Evolutionary conservation across 257 asterid genomes (phyloP).

Genomic region (Gentiana macrophylla): DNA sequence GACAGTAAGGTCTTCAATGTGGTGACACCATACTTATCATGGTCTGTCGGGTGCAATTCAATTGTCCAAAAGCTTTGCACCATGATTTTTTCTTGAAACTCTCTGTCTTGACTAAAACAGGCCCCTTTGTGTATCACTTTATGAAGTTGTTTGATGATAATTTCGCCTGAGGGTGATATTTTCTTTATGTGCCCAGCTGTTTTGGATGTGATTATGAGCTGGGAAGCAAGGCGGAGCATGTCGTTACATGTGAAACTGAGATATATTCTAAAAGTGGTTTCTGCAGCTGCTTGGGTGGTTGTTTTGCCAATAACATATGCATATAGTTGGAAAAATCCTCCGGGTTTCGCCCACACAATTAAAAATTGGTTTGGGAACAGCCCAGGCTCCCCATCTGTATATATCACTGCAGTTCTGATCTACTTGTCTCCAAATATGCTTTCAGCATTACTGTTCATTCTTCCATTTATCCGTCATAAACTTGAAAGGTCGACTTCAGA

Average conservation of each 20-base stretch:
- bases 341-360: constrained; percentile 67
- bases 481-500: constrained; percentile 89
- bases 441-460: constrained; percentile 62
- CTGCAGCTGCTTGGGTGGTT: constrained; percentile 84
- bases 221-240: constrained; percentile 87
- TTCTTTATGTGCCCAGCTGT: constrained; percentile 46
- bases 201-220: constrained; percentile 68
- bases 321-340: constrained; percentile 67
- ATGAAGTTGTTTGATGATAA: neutral
- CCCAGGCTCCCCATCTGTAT: constrained; percentile 68
- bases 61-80: neutral
- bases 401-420: constrained; percentile 63
- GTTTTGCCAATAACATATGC: constrained; percentile 92
- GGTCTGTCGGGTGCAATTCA: neutral
- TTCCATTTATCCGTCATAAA: constrained; percentile 75
- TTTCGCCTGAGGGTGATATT: neutral
- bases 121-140: neutral
- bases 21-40: neutral
- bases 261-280: constrained; percentile 59
- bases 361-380: constrained; percentile 79
- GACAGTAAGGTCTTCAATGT: no score
- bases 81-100: neutral
- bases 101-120: neutral
- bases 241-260: constrained; percentile 79
- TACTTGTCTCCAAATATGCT: constrained; percentile 93